Percentiles rank a stretch among this genome's conserved stretches.
Conservation (phyloP, 768 basidiomycete species). For the Serendipita sp. region DNA sequence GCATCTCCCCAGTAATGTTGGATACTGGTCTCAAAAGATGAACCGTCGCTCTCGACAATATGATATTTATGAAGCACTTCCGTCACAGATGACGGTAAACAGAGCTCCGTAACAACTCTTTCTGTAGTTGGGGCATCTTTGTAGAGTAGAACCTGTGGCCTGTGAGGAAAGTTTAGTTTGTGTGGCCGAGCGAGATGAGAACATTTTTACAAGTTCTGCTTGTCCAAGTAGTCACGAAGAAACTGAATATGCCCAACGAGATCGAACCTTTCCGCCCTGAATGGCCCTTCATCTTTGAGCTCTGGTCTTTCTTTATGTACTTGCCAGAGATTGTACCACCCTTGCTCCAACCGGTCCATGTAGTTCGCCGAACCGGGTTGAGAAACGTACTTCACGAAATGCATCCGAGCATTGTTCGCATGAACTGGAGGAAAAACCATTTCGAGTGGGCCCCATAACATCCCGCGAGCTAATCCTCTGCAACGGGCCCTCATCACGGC, state of each 20-base stretch:
- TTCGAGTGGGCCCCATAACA: slow-evolving; percentile 58
- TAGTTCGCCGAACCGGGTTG: slow-evolving; percentile 55
- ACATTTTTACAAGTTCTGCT: slow-evolving; percentile 60
- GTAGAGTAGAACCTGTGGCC: not conserved
- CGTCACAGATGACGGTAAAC: not conserved
- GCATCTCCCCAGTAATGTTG: slow-evolving; percentile 33
- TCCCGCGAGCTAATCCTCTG: slow-evolving; percentile 31
- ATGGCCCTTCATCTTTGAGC: slow-evolving; percentile 55
- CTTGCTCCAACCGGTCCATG: slow-evolving; percentile 59
- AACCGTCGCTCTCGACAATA: not conserved
- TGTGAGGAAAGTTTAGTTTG: not conserved
- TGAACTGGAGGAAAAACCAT: slow-evolving; percentile 70
- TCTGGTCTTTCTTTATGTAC: slow-evolving; percentile 47
- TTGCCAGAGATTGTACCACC: slow-evolving; percentile 66
- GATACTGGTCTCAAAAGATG: not conserved
- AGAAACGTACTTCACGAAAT: slow-evolving; percentile 33
- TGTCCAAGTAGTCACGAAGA: slow-evolving; percentile 66
- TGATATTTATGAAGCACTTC: not conserved
- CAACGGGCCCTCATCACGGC: slow-evolving; percentile 71
- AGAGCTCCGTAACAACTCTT: not conserved
- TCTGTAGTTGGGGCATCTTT: not conserved
- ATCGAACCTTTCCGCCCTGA: slow-evolving; percentile 58
- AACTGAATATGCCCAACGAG: slow-evolving; percentile 66
- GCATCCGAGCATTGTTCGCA: slow-evolving; percentile 53
- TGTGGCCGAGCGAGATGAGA: not conserved